Percentiles rank a stretch among this genome's conserved stretches.
Conservation (phyloP, 306 rosid genomes). For the Canavalia ensiformis region DNA sequence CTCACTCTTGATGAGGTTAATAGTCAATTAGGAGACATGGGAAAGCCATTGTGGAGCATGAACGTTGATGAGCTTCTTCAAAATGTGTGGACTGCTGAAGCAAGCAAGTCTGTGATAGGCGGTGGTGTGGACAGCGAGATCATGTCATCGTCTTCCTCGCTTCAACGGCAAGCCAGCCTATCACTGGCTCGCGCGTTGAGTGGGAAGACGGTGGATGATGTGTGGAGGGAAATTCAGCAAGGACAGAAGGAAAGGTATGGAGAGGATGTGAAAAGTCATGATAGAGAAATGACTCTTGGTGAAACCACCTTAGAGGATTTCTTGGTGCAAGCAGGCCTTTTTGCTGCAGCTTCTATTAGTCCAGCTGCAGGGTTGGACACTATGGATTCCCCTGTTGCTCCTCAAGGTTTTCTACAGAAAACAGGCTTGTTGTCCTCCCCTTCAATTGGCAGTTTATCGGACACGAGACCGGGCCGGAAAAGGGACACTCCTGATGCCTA, state of each 20-base stretch:
- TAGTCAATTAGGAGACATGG: slow-evolving; percentile 57
- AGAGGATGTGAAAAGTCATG: slow-evolving; percentile 53
- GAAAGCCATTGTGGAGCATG: slow-evolving; percentile 66
- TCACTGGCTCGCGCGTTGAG: slow-evolving; percentile 60
- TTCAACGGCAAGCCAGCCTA: slow-evolving; percentile 57
- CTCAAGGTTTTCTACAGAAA: slow-evolving; percentile 52
- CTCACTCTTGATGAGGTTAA: slow-evolving; percentile 66
- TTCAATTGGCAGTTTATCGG: slow-evolving; percentile 58
- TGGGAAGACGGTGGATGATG: slow-evolving; percentile 83
- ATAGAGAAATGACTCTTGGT: slow-evolving; percentile 64
- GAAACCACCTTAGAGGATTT: slow-evolving; percentile 83
- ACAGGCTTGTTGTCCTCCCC: slow-evolving; percentile 65
- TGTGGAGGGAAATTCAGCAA: slow-evolving; percentile 82
- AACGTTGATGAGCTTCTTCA: slow-evolving; percentile 71
- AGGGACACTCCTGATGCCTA: slow-evolving; percentile 68
- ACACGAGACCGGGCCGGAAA: slow-evolving; percentile 58
- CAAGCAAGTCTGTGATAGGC: slow-evolving; percentile 54
- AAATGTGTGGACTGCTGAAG: slow-evolving; percentile 79
- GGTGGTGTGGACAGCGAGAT: slow-evolving; percentile 56
- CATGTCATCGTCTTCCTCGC: slow-evolving; percentile 27
- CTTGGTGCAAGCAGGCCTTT: slow-evolving; percentile 82
- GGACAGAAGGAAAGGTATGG: slow-evolving; percentile 65
- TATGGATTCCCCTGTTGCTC: slow-evolving; percentile 46
- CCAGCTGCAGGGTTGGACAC: slow-evolving; percentile 56
- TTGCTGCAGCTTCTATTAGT: slow-evolving; percentile 68